A percentile compares a stretch with the other conserved stretches of the same genome.
phyloP scores from a whole-genome alignment of 495 filamentous ascomycete genomes.

The Trichoderma virens region DNA sequence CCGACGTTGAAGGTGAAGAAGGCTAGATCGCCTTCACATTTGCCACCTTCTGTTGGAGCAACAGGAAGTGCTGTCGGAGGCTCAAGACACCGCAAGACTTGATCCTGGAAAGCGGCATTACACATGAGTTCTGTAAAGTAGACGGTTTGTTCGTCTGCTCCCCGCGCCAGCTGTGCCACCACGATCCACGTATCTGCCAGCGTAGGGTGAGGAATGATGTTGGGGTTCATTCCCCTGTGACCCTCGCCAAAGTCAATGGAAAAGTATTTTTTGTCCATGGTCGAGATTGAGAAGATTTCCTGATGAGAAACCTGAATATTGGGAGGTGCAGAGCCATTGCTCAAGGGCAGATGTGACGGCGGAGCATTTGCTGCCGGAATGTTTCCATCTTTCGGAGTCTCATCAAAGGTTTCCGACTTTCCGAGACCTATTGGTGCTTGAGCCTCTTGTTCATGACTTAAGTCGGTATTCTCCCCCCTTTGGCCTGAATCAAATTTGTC shows the following conservation, averaged over 20 bases:
- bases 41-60: conserved; percentile 29
- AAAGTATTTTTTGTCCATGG: conserved; percentile 18
- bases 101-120: conserved; percentile 31
- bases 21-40: conserved; percentile 33
- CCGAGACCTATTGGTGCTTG: background rate
- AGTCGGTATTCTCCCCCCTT: background rate
- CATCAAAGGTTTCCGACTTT: background rate
- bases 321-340: background rate
- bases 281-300: conserved; percentile 38
- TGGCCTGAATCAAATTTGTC: background rate
- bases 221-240: conserved; percentile 38
- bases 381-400: background rate
- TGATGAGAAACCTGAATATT: conserved; percentile 17
- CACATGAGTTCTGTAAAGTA: conserved; percentile 39
- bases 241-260: conserved; percentile 15
- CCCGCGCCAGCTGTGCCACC: conserved; percentile 30
- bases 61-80: conserved; percentile 32
- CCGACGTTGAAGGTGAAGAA: conserved; percentile 32
- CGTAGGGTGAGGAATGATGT: conserved; percentile 44
- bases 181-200: conserved; percentile 38
- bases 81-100: conserved; percentile 31
- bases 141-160: conserved; percentile 10
- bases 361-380: background rate
- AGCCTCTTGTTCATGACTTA: background rate
- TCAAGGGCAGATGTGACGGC: conserved; percentile 4